phyloP scores from a whole-genome alignment of 257 asterid genomes.

The Solanum chiquidenum region DNA sequence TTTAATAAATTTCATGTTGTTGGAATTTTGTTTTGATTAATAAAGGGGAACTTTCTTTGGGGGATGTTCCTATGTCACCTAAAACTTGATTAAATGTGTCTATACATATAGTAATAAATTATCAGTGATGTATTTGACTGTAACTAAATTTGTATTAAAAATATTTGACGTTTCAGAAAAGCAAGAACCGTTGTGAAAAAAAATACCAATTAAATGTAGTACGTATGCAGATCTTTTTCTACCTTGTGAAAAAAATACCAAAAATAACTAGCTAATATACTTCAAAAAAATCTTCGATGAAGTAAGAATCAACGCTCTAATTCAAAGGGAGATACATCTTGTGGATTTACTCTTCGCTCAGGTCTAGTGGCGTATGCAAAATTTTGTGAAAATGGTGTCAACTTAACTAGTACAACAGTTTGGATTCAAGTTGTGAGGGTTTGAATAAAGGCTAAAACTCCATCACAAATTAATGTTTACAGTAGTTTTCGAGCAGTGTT shows the following conservation, averaged over 20 bases:
- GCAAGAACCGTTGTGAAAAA: no score
- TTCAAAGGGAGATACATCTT: no score
- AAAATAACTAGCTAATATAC: no score
- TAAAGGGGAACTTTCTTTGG: neutral
- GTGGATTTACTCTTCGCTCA: neutral
- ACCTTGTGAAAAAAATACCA: no score
- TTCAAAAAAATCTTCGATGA: no score
- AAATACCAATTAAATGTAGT: no score
- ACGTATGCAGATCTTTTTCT: no score
- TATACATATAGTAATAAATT: neutral
- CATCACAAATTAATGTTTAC: neutral
- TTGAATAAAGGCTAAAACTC: neutral
- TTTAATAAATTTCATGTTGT: neutral
- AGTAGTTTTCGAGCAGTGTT: neutral
- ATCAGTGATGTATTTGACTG: neutral
- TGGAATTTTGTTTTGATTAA: neutral
- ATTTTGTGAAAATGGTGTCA: neutral
- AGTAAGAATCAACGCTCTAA: no score
- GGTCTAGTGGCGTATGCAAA: neutral
- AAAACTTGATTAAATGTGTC: neutral
- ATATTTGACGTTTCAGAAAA: neutral
- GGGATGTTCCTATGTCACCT: neutral
- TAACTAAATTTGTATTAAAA: neutral
- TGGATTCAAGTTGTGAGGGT: neutral
- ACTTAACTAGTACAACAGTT: neutral